Base-by-base conservation (phyloP, 306 rosid genomes). In the Vigna unguiculata region DNA sequence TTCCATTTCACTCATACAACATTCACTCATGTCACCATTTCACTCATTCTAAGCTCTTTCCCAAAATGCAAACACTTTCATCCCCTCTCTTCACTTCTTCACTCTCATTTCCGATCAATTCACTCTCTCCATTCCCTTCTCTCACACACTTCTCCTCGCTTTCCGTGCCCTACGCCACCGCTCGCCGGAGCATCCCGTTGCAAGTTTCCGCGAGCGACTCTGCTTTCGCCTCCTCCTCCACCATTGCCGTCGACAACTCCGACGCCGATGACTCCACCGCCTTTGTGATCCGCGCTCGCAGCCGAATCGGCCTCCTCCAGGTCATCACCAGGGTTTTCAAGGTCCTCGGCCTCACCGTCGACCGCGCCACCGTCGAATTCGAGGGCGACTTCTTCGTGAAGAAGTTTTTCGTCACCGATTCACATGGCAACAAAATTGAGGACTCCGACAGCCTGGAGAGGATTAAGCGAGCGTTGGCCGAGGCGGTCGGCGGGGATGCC, bases 291-390 rank as follows among this genome's bases (percentile, higher is more conserved):
- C 90, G 90, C 0, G 88, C 92, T 36, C 88, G 87, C 36, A 88
- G 81, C 83, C 85, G 86, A 49, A 90, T 88, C 71, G 92, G 96
- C 36, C 90, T 90, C 47, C 92, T 90, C 74, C 90, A 85, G 74
- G 81, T 90, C 77, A 85, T 88, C 76, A 80, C 90, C 71, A 85
- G 89, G 72, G 91, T 88, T 52, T 90, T 90, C 86, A 83, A 79
- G 64, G 86, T 88, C 85, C 92, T 90, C 75, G 89, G 92, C 51
- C 91, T 90, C 75, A 71, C 22, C 7, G 81, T 90, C 17, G 95
- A 90, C 69, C 85, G 82, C 46, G 95, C 95, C 63, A 86, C 83
- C 2, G 87, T 90, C 1, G 92, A 90, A 62, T 88, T 86, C 71
- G 90, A 86, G 22, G 95, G 90, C 7, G 90, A 88, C 0, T 81